Percentiles rank a stretch among this genome's conserved stretches.
phyloP scores from a whole-genome alignment of 768 basidiomycete species.

The Lactifluus subvellereus region DNA sequence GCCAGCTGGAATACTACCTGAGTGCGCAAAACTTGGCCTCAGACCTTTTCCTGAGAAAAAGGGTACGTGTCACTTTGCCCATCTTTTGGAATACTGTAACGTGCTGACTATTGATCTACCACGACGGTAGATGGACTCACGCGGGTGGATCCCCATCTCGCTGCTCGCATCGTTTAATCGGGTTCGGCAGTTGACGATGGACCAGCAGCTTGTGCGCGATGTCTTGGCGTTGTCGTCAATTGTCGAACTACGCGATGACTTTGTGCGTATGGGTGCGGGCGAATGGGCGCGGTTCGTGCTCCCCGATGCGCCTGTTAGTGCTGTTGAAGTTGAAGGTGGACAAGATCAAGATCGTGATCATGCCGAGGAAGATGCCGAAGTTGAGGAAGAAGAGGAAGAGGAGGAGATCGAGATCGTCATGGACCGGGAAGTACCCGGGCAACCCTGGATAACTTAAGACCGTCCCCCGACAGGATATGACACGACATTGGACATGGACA shows the following conservation, averaged over 20 bases:
- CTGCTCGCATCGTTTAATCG: constrained; percentile 87
- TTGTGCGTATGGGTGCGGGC: constrained; percentile 58
- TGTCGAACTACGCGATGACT: constrained; percentile 63
- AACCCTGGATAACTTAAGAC: constrained; percentile 17
- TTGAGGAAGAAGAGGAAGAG: constrained; percentile 59
- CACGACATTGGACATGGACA: background rate
- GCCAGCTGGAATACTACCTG: constrained; percentile 88
- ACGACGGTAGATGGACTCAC: constrained; percentile 69
- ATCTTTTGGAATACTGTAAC: background rate
- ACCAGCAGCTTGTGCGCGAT: constrained; percentile 57
- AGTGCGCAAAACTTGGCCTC: constrained; percentile 86
- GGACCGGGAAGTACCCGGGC: constrained; percentile 38
- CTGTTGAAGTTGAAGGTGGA: constrained; percentile 30
- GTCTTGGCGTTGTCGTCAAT: constrained; percentile 59
- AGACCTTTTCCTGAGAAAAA: constrained; percentile 75
- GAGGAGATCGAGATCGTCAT: constrained; percentile 75
- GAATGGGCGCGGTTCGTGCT: constrained; percentile 58
- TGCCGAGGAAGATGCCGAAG: constrained; percentile 35
- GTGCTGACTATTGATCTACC: constrained; percentile 10
- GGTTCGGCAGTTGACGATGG: constrained; percentile 57
- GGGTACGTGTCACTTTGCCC: constrained; percentile 37
- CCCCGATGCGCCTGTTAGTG: constrained; percentile 53
- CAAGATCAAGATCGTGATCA: constrained; percentile 14
- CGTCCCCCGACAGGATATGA: constrained; percentile 4
- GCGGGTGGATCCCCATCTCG: constrained; percentile 80